A percentile compares a stretch with the other conserved stretches of the same genome.
Evolutionary conservation across 2,329 filamentous ascomycete genomes (phyloP).

Genomic region (Clarireedia paspali): DNA sequence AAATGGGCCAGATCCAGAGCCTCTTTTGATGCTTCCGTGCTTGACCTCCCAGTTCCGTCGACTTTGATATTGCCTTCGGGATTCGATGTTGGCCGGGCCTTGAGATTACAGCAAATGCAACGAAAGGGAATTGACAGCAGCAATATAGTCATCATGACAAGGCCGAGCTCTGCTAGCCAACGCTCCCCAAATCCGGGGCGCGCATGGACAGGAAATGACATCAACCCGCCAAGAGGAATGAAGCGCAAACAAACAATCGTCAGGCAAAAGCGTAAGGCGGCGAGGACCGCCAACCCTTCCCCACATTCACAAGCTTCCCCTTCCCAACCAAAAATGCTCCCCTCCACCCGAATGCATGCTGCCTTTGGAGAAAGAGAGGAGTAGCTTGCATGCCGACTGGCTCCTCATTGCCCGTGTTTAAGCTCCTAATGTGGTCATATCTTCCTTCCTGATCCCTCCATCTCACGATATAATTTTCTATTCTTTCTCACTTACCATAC

Average conservation of each 20-base stretch:
- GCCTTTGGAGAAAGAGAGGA: neutral
- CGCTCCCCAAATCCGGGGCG: too few relatives aligned
- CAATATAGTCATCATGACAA: too few relatives aligned
- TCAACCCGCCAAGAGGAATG: neutral
- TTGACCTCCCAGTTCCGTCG: neutral
- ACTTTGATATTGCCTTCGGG: too few relatives aligned
- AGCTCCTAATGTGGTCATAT: slow-evolving; percentile 2
- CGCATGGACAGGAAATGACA: neutral
- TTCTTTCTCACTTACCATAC: neutral
- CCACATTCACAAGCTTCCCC: slow-evolving; percentile 9
- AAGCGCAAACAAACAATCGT: neutral
- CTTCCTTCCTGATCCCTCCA: neutral
- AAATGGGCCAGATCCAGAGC: neutral
- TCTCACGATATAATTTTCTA: neutral
- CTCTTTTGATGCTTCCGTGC: neutral
- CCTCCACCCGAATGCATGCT: slow-evolving; percentile 8
- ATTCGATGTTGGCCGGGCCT: too few relatives aligned
- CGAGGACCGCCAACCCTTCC: slow-evolving; percentile 3
- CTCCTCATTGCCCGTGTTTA: slow-evolving; percentile 2
- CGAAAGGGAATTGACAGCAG: too few relatives aligned
- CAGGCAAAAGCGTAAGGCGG: neutral
- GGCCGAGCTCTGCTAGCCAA: too few relatives aligned
- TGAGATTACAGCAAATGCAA: too few relatives aligned
- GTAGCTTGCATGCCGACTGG: neutral
- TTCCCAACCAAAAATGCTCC: slow-evolving; percentile 3